Base-by-base conservation (phyloP, 1,284 basidiomycete species). In the Meira miltonrushii region DNA sequence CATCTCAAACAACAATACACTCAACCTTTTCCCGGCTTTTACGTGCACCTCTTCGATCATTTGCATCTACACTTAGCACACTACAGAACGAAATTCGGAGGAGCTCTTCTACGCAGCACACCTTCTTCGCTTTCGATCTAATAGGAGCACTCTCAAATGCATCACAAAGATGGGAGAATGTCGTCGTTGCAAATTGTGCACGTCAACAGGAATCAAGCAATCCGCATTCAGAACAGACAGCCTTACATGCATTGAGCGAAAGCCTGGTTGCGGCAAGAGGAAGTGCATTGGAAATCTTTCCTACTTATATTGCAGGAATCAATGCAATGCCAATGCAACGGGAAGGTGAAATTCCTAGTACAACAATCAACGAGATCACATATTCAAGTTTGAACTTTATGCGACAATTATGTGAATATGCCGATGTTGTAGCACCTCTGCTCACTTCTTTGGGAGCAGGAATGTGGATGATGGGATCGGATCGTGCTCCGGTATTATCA, bases 221-320 rank as follows among this genome's bases (percentile, higher is more conserved):
- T 23, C 17, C 17, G 4, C 37, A 41, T 25, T 19, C 23, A 37
- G 50, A 53, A 53, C 37, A 53, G 12, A 41, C 50, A 2, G 12
- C 50, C 2, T 9, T 49, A 19, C 39, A 62, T 55, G 60, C 54
- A 28, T 41, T 52, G 54, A 21, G 13, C 21, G 54, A 57, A 39
- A 41, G 43, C 25, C 28, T 57, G 47, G 25, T 44, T 19, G 23
- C 55, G n/a, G 2, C 71, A 44, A 67, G 65, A 38, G 67, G 61
- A 47, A 65, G 57, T 8, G 70, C 72, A 2, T 64, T 73, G 47
- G 60, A 65, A 28, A 66, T 75, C 57, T 75, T 77, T 54, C 70
- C 72, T 11, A 65, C 69, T 33, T 68, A 74, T 47, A 66, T 77
- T 59, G 67, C 74, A n/a, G 72, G 74, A 25, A 57, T 77, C 59